Evolutionary conservation across 2,329 filamentous ascomycete genomes (phyloP).

Genomic region (Dryadomyces quercivorus): DNA sequence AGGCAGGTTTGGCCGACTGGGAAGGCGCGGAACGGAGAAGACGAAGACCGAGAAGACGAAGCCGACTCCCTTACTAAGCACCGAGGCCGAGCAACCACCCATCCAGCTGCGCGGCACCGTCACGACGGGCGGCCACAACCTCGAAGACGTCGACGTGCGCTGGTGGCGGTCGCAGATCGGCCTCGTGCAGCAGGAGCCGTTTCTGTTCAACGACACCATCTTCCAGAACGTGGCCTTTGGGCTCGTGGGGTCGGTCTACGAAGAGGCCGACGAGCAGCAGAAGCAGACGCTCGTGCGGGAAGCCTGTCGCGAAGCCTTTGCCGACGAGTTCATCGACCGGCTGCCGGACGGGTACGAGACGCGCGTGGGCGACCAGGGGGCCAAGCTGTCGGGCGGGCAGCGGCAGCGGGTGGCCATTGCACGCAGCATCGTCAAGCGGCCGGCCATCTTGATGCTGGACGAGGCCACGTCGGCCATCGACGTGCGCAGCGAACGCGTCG

Average conservation of each 20-base stretch:
- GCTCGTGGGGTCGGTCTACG: constrained; percentile 20
- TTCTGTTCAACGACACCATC: constrained; percentile 28
- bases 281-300: constrained; percentile 27
- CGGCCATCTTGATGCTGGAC: constrained; percentile 56
- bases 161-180: constrained; percentile 38
- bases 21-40: neutral
- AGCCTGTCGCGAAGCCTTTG: constrained; percentile 44
- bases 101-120: constrained; percentile 40
- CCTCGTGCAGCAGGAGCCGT: constrained; percentile 20
- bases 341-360: constrained; percentile 15
- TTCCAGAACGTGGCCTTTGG: constrained; percentile 39
- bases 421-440: constrained; percentile 54
- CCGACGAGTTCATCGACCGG: constrained; percentile 42
- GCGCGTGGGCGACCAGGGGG: constrained; percentile 13
- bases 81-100: constrained; percentile 20
- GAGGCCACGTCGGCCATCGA: constrained; percentile 58
- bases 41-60: neutral
- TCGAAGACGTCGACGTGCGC: constrained; percentile 60
- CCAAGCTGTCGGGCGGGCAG: constrained; percentile 58
- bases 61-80: neutral
- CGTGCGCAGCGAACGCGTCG: constrained; percentile 51
- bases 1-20: too few relatives aligned
- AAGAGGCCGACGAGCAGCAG: neutral
- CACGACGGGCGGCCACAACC: constrained; percentile 50
- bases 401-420: constrained; percentile 63